Evolutionary conservation across 176 grass and related monocot species (phyloP), one percentile per base, ranked within the genome.

Genomic region (Carex scoparia): DNA sequence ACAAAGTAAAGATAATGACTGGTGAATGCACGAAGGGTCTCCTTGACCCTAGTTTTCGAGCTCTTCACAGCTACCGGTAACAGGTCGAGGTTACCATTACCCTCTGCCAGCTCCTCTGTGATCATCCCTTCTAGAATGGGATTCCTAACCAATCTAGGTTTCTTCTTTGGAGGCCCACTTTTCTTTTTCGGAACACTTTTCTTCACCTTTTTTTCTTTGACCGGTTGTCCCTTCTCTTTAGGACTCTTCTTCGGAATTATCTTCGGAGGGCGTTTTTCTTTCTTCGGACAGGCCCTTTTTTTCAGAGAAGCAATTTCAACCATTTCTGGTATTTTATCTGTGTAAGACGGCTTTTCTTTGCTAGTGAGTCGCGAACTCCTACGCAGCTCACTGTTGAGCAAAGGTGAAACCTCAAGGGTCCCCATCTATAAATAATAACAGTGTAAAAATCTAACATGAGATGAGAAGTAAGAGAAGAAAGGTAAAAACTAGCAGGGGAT

Each of bases 1-100:
- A 98, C 86, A 78, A 91, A 87, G 18, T 94, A 91, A 4, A 98
- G 88, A 62, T 98, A 98, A 38, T 94, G 87, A 31, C 89, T 91
- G 51, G 82, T 93, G 73, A 94, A 98, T 13, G 88, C 92, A 75
- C 91, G 82, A 5, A 98, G 23, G 0, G 92, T 91, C 80, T 98
- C 73, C 49, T 77, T 54, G 4, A 77, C 73, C 49, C 27, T 77
- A 18, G 73, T 77, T 23, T 55, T 77, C 84, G 84, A 83, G 59
- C 89, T 98, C 73, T 77, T 77, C 7, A 54, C 27, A 57, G 49
- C 46, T 31, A 77, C 1, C 3, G 5, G 2, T 55, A 54, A 76
- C 5, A 23, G 8, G 27, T 56, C 28, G 4, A 56, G 27, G 55
- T 3, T 28, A 77, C 49, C 11, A 56, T 84, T 79, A 5, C 86